These are phyloP conservation scores for Blakeslea trispora DNA, from an alignment of 371 early-diverging fungal species.

Conservation along the genomic window DNA sequence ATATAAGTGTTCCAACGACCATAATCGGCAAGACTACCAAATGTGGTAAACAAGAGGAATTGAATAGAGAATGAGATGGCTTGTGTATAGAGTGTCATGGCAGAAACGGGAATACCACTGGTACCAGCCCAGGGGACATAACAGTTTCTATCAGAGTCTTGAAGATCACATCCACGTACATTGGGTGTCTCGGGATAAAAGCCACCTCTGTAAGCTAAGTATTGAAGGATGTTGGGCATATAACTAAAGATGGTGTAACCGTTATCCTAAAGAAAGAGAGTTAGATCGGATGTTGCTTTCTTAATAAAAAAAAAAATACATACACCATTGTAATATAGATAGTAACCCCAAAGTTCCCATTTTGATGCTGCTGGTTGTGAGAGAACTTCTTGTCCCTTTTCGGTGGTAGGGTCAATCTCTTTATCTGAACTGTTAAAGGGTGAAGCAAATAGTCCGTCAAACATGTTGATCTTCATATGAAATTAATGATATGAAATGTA, in stretches of 20 bases:
- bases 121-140: conserved; percentile 37
- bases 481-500: not conserved
- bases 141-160: conserved; percentile 31
- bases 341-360: conserved; percentile 51
- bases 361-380: conserved; percentile 43
- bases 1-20: conserved; percentile 50
- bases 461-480: conserved; percentile 2
- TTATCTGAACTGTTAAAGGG: conserved; percentile 35
- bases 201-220: conserved; percentile 44
- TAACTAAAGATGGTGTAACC: conserved; percentile 49
- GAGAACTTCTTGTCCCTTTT: conserved; percentile 25
- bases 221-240: conserved; percentile 50
- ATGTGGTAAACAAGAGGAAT: conserved; percentile 47
- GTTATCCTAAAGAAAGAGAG: conserved; percentile 36
- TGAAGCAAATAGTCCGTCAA: conserved; percentile 25
- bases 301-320: conserved; percentile 7
- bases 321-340: conserved; percentile 56
- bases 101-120: conserved; percentile 40
- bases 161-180: conserved; percentile 35
- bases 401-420: conserved; percentile 32
- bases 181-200: conserved; percentile 36
- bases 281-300: not conserved
- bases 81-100: conserved; percentile 52
- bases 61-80: conserved; percentile 51
- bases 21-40: conserved; percentile 52